Evolutionary conservation across 257 asterid species (phyloP), one percentile per base, ranked within the genome.

Genomic region (Ilex asprella): DNA sequence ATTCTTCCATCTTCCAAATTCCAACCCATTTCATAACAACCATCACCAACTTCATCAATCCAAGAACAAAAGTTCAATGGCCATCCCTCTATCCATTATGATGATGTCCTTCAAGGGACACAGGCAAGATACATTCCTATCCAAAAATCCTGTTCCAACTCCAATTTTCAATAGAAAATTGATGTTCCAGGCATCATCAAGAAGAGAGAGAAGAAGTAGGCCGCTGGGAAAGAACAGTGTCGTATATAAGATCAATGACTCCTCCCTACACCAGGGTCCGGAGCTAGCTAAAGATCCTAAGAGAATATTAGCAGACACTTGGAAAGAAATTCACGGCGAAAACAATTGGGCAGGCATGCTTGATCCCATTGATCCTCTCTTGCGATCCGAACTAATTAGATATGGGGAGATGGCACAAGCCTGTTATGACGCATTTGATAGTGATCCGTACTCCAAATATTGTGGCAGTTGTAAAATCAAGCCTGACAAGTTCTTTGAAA

Each of bases 351-450:
- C 54, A 2, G 78, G 85, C 13, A 16, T 79, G 66, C 77, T 76
- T 16, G 77, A 82, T 30, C 88, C 88, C 15, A 72, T 82, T 60
- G 77, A 82, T 63, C 74, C 81, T 0, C 50, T 71, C 35, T 63
- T 82, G 0, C 69, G 85, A 6, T 21, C 12, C 15, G 85, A 82
- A 62, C 70, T 82, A 16, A 74, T 79, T 16, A 66, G 79, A 3
- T 82, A 82, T 32, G 88, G 88, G 3, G 82, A 61, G 39, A 73
- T 71, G 81, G 78, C 85, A 1, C 83, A 79, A 59, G 82, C 84
- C 50, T 79, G 85, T 47, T 76, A 79, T 35, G 85, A 79, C 39
- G 77, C 88, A 0, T 82, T 82, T 32, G 83, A 79, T 54, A 73
- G 60, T n/a, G 83, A 82, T 52, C 82, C 82, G 0, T 72, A 67